A percentile compares a stretch with the other conserved stretches of the same genome.
Conservation (phyloP, 305 asterid species). For the Ilex paraguariensis region DNA sequence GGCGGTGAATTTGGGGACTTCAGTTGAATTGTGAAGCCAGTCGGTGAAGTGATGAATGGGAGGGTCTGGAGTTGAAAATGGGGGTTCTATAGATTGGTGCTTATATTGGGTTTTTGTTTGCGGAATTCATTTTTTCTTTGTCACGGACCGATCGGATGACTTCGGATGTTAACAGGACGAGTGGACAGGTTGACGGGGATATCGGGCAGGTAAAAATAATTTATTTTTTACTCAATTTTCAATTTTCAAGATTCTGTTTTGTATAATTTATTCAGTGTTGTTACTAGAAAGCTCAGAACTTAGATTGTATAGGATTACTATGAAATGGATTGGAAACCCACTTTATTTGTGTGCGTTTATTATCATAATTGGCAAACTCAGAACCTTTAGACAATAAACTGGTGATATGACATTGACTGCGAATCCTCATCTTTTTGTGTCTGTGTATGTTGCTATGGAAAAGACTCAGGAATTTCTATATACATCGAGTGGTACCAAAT, state of each 20-base stretch:
- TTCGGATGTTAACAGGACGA: slow-evolving; percentile 36
- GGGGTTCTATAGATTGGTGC: slow-evolving; percentile 3
- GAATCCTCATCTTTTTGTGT: neutral
- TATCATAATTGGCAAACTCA: neutral
- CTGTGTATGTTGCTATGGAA: too few relatives aligned
- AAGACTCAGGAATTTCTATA: too few relatives aligned
- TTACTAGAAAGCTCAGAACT: too few relatives aligned
- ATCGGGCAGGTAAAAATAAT: slow-evolving; percentile 36
- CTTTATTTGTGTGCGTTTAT: neutral
- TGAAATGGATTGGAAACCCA: neutral
- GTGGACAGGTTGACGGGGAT: slow-evolving; percentile 43
- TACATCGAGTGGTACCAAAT: too few relatives aligned
- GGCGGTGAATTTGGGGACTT: neutral
- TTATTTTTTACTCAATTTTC: neutral
- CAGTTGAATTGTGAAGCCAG: neutral
- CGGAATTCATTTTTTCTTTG: slow-evolving; percentile 6
- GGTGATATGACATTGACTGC: neutral
- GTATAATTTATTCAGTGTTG: neutral
- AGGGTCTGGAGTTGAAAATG: slow-evolving; percentile 17
- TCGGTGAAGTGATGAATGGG: slow-evolving; percentile 23
- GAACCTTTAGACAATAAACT: neutral
- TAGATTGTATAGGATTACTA: neutral
- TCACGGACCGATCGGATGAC: slow-evolving; percentile 29
- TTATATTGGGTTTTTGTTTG: slow-evolving; percentile 15
- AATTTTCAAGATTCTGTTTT: neutral